Base-by-base conservation (phyloP, 1,284 basidiomycete genomes). In the Austroboletus novae-zelandiae region DNA sequence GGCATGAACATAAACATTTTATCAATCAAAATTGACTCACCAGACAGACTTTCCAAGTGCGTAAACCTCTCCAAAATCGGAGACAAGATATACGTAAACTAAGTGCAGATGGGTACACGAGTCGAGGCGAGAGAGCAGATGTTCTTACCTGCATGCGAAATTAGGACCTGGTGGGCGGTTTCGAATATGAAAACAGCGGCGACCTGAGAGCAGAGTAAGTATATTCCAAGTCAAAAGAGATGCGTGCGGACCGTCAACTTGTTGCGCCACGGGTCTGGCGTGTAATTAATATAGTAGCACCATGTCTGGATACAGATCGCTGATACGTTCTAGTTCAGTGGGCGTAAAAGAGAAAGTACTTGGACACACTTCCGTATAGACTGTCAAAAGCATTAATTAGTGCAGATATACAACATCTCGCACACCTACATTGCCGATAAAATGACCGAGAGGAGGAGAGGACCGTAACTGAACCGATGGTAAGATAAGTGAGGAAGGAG, bases 61-160 rank as follows among this genome's bases (percentile, higher is more conserved):
- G 0, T 50, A 42, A 0, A 59, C 59, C 32, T 75, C 66, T 34
- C 70, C 71, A 55, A 74, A 83, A 51, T 80, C 66, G 9, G 72
- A 74, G 47, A 85, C 61, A 5, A 77, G 59, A 57, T 85, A 84
- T 9, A 69, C 70, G 56, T 85, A 84, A 5, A 80, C 82, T 83
- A 40, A 23, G 14, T 20, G 39, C 34, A 23, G 13, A 9, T 14
- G 13, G 34, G 23, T 25, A 25, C 17, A 11, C 9, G 20, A 23
- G 20, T 23, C 20, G 2, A 34, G 8, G 40, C 41, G 14, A 37
- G 41, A 35, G 25, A 27, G 25, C 5, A 6, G 1, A 8, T 9
- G 5, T 14, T 56, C 70, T 37, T 61, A 77, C 82, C 66, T 1
- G 73, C 73, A 53, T 84, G 81, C 5, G 76, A 73, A 45, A 85